Percentiles rank a stretch among this genome's conserved stretches.
Evolutionary conservation across 1,284 basidiomycete genomes (phyloP).

Genomic region (Puccinia triticina): DNA sequence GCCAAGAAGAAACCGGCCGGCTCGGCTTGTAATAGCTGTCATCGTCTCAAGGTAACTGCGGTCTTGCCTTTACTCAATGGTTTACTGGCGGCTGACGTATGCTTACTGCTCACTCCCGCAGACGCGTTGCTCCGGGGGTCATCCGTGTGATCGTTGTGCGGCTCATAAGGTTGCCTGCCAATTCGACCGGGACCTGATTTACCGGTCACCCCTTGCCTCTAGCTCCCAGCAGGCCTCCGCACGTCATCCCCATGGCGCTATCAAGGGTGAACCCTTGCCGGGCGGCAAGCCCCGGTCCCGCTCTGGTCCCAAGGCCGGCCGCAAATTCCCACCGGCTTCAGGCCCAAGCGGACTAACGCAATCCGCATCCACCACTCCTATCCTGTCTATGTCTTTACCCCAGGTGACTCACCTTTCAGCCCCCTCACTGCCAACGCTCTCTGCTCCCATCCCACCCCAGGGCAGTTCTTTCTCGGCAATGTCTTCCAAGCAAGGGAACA

Average conservation of each 20-base stretch:
- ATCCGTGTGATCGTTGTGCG: conserved; percentile 51
- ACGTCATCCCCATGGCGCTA: conserved; percentile 33
- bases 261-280: background rate
- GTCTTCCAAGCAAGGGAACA: conserved; percentile 15
- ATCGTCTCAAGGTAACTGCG: conserved; percentile 39
- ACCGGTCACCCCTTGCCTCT: conserved; percentile 49
- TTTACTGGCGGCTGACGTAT: background rate
- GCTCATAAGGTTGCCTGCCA: conserved; percentile 51
- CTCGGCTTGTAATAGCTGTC: conserved; percentile 51
- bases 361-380: background rate
- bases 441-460: background rate
- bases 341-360: background rate
- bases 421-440: conserved; percentile 12
- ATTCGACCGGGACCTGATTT: conserved; percentile 50
- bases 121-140: conserved; percentile 51
- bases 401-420: conserved; percentile 14
- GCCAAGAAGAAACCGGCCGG: conserved; percentile 52
- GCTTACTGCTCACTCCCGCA: background rate
- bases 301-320: conserved; percentile 15
- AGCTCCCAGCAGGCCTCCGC: conserved; percentile 48
- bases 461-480: background rate
- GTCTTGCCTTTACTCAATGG: background rate
- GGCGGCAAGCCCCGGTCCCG: conserved; percentile 41
- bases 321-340: conserved; percentile 17
- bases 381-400: background rate